Base-by-base conservation (phyloP, 495 filamentous ascomycete genomes). In the Penicillium salamii region DNA sequence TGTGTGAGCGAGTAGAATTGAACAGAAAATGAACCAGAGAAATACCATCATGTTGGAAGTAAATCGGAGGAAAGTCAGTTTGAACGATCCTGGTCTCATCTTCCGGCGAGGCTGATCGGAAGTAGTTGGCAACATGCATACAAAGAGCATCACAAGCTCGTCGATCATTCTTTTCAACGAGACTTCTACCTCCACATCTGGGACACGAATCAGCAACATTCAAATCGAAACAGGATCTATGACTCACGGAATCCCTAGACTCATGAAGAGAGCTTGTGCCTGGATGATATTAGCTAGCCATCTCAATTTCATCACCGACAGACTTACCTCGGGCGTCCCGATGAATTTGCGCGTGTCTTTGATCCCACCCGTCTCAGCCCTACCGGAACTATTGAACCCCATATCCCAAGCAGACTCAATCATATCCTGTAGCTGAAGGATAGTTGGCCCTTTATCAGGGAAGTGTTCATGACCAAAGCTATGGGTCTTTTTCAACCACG, bases 361-460 rank as follows among this genome's bases (percentile, higher is more conserved):
- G 53, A 98, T 87, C 2, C 90, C 90, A 12, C 93, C 92, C 2
- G 93, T 97, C 67, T 97, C 89, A 3, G 79, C 54, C 28, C 88
- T 78, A 0, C 88, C 90, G 19, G 78, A 71, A 13, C 74, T 65
- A 59, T 93, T 91, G 60, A 93, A 89, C 5, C 89, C 91, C 64
- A 73, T 73, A 59, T 96, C 89, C 93, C 93, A 98, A 2, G 91
- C 93, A 6, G 75, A 59, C 65, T 98, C 93, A 55, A 98, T 96
- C 63, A 83, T 74, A 38, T 96, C 88, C 66, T 98, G 93, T 31
- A 98, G 76, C 23, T 84, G 70, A 35, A 97, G 77, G 41, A 98
- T 89, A 4, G 83, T 82, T 1, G 93, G 93, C n/a, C 88, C 70
- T 7, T 70, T 70, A 7, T 73, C 68, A 8, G 74, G 56, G 43